phyloP scores from a whole-genome alignment of 768 basidiomycete species.

The Tulasnella sp. region DNA sequence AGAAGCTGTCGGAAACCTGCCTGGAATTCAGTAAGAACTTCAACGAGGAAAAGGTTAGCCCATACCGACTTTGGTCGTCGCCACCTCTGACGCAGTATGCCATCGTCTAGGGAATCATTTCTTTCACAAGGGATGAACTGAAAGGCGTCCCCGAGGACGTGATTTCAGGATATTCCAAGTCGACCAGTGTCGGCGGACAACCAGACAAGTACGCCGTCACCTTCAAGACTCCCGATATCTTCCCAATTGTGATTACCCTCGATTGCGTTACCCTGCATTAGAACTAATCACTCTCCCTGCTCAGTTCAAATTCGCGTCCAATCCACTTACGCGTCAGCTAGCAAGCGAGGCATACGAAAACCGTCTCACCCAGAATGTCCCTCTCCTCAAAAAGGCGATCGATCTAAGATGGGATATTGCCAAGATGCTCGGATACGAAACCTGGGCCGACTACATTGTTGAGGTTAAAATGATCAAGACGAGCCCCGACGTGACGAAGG shows the following conservation, averaged over 20 bases:
- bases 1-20: constrained; percentile 69
- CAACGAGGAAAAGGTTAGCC: constrained; percentile 74
- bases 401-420: constrained; percentile 68
- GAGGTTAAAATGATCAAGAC: constrained; percentile 84
- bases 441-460: constrained; percentile 80
- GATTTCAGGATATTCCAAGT: constrained; percentile 68
- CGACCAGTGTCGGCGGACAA: constrained; percentile 46
- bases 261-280: neutral
- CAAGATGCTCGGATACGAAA: constrained; percentile 63
- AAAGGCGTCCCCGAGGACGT: constrained; percentile 78
- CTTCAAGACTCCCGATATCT: constrained; percentile 78
- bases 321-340: constrained; percentile 59
- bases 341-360: constrained; percentile 67
- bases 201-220: constrained; percentile 67
- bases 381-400: constrained; percentile 62
- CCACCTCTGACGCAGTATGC: constrained; percentile 15
- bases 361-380: constrained; percentile 64
- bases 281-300: neutral
- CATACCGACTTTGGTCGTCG: neutral
- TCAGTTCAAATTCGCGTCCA: constrained; percentile 76
- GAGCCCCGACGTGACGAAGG: constrained; percentile 56
- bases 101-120: constrained; percentile 49
- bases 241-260: constrained; percentile 48
- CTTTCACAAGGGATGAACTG: constrained; percentile 68
- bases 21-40: constrained; percentile 85